These are phyloP conservation scores for Tagetes erecta DNA, from an alignment of 129 eudicot species.

Conservation along the genomic window DNA sequence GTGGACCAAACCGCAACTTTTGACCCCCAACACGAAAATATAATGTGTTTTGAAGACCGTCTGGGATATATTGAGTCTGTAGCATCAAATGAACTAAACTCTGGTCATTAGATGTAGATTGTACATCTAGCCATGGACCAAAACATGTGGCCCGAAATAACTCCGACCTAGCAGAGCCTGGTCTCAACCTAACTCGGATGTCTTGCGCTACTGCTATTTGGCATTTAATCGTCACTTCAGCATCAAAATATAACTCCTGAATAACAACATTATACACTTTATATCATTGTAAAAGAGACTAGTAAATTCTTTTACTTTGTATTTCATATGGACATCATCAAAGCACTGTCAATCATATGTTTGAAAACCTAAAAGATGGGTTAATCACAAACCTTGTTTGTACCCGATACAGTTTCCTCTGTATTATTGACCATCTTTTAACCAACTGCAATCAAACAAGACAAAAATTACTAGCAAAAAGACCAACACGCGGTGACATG, in stretches of 20 bases:
- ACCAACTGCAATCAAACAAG: too few relatives aligned
- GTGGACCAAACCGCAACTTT: too few relatives aligned
- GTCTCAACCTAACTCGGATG: neutral
- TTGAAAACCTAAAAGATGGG: neutral
- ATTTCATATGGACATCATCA: neutral
- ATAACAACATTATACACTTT: neutral
- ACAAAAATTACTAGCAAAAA: too few relatives aligned
- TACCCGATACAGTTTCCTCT: too few relatives aligned
- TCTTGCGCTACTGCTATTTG: neutral
- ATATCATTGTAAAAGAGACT: neutral
- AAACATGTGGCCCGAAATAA: conserved; percentile 16
- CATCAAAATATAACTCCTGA: neutral
- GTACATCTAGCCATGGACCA: conserved; percentile 2
- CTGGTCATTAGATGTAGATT: neutral
- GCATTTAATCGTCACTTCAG: neutral
- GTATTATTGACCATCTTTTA: too few relatives aligned
- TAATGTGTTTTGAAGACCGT: too few relatives aligned
- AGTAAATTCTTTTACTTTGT: neutral
- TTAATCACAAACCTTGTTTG: too few relatives aligned
- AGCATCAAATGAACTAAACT: too few relatives aligned
- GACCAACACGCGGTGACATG: too few relatives aligned
- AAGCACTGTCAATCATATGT: neutral
- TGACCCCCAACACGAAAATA: too few relatives aligned
- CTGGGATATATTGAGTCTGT: too few relatives aligned
- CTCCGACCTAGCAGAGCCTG: conserved; percentile 3